Evolutionary conservation across 371 early-diverging fungal species (phyloP).

Genomic region (Entomophthora muscae): DNA sequence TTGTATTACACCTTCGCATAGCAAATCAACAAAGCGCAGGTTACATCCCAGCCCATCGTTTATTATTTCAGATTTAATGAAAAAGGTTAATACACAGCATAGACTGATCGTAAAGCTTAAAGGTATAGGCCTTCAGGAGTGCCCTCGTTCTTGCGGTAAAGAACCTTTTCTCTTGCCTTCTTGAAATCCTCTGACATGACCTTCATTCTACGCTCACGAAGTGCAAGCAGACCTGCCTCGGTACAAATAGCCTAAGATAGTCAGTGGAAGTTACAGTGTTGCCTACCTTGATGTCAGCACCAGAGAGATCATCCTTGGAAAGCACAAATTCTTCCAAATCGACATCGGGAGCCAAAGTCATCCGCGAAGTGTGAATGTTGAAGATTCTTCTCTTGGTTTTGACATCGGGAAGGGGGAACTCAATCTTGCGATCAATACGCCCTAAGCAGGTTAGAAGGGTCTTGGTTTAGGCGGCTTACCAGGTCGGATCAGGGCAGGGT

Average conservation of each 20-base stretch:
- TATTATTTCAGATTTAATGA: slow-evolving; percentile 1
- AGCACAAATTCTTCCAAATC: slow-evolving; percentile 97
- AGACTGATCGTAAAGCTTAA: slow-evolving; percentile 16
- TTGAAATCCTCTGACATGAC: slow-evolving; percentile 96
- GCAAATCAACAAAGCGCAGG: too few relatives aligned
- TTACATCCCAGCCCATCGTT: not conserved
- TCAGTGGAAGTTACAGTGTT: not conserved
- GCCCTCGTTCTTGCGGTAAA: slow-evolving; percentile 97
- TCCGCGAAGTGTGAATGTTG: slow-evolving; percentile 95
- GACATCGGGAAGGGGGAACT: slow-evolving; percentile 98
- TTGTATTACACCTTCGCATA: too few relatives aligned
- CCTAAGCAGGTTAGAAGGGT: slow-evolving; percentile 14
- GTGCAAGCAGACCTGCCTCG: slow-evolving; percentile 96
- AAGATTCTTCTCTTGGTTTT: slow-evolving; percentile 98
- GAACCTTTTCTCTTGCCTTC: slow-evolving; percentile 98
- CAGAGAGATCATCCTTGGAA: slow-evolving; percentile 97
- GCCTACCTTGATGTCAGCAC: slow-evolving; percentile 95
- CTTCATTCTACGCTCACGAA: slow-evolving; percentile 98
- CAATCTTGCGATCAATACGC: slow-evolving; percentile 99
- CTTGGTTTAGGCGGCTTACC: slow-evolving; percentile 22
- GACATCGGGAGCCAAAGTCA: slow-evolving; percentile 97
- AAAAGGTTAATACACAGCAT: not conserved
- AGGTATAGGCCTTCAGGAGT: slow-evolving; percentile 93
- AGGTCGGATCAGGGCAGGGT: slow-evolving; percentile 99
- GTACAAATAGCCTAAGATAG: slow-evolving; percentile 88